These are phyloP conservation scores for Cryptococcus jaspeensis DNA, from an alignment of 1,284 basidiomycete species.

Conservation along the genomic window DNA sequence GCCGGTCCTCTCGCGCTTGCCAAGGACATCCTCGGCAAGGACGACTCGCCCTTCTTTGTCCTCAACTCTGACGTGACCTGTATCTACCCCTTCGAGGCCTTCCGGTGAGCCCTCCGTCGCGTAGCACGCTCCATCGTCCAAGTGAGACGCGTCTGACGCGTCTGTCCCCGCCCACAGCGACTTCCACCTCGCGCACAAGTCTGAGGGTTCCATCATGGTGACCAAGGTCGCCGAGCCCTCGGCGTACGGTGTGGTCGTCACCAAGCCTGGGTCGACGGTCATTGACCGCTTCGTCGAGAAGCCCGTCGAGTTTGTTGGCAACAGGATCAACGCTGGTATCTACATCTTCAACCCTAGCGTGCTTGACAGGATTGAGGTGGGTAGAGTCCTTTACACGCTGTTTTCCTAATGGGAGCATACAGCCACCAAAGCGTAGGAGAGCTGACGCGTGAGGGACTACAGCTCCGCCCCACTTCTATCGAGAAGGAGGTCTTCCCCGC, in stretches of 20 bases:
- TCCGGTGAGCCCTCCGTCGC: slow-evolving; percentile 41
- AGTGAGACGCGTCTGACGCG: too few species aligned
- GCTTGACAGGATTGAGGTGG: slow-evolving; percentile 56
- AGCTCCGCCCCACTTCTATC: slow-evolving; percentile 57
- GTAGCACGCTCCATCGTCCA: not conserved
- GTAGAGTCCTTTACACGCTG: slow-evolving; percentile 13
- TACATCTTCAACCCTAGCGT: slow-evolving; percentile 59
- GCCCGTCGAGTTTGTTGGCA: slow-evolving; percentile 58
- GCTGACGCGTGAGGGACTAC: slow-evolving; percentile 2
- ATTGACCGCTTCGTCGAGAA: slow-evolving; percentile 60
- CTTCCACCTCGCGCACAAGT: slow-evolving; percentile 57
- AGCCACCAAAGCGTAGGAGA: not conserved
- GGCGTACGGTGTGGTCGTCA: slow-evolving; percentile 58
- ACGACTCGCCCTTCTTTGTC: slow-evolving; percentile 59
- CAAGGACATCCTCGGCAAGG: slow-evolving; percentile 56
- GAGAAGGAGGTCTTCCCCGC: slow-evolving; percentile 58
- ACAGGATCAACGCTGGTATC: slow-evolving; percentile 60
- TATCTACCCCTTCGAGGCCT: slow-evolving; percentile 57
- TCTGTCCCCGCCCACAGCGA: slow-evolving; percentile 38
- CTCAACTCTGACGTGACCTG: slow-evolving; percentile 59
- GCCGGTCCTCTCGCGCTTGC: slow-evolving; percentile 58
- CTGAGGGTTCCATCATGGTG: slow-evolving; percentile 58
- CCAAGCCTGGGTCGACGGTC: slow-evolving; percentile 53
- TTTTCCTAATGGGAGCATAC: too few species aligned
- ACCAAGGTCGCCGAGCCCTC: slow-evolving; percentile 59